These are phyloP conservation scores for Edaphochlamys debaryana DNA, from an alignment of 139 green algal genomes.

Conservation along the genomic window DNA sequence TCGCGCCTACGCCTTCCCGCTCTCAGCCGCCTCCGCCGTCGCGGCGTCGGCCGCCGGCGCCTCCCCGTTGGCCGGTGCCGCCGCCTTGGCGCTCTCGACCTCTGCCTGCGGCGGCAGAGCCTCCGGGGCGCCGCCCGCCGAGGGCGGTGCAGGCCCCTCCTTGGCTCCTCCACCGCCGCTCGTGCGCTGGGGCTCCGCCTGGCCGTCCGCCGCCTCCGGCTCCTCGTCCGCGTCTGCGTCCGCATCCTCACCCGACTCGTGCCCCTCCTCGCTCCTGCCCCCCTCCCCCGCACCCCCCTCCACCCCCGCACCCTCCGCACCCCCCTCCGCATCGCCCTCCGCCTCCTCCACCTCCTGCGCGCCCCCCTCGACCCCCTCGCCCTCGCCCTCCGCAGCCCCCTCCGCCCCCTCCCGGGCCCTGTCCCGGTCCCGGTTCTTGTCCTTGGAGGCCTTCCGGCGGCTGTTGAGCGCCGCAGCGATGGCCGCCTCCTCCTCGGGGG, in stretches of 20 bases:
- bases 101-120: too few relatives aligned
- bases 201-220: neutral
- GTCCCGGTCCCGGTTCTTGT: constrained; percentile 24
- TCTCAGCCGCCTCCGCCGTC: too few relatives aligned
- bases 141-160: too few relatives aligned
- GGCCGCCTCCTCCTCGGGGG: constrained; percentile 6
- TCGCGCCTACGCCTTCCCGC: too few relatives aligned
- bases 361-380: neutral
- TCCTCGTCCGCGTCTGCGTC: neutral
- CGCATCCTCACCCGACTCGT: neutral
- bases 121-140: too few relatives aligned
- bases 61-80: too few relatives aligned
- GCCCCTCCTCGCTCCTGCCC: neutral
- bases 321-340: neutral
- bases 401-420: neutral
- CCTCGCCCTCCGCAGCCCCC: neutral
- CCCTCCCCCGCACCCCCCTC: neutral
- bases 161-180: too few relatives aligned
- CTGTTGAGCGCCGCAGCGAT: neutral
- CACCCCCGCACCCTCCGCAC: neutral
- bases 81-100: too few relatives aligned
- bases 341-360: neutral
- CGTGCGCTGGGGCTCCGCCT: too few relatives aligned
- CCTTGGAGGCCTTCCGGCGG: constrained; percentile 1
- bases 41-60: too few relatives aligned